phyloP scores from a whole-genome alignment of 2,329 filamentous ascomycete species.

The Fusarium virguliforme region DNA sequence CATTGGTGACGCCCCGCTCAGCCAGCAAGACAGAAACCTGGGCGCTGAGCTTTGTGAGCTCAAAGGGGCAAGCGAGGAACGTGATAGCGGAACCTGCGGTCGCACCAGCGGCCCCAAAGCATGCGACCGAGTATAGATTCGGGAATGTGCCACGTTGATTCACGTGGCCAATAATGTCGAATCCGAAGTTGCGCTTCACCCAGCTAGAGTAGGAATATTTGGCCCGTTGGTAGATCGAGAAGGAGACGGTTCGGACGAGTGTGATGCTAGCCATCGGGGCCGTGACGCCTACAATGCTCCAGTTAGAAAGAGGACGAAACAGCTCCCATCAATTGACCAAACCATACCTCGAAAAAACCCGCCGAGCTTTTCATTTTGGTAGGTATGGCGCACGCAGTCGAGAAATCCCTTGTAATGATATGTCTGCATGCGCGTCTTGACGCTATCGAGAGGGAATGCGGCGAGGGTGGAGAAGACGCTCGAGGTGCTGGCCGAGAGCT shows the following conservation, averaged over 20 bases:
- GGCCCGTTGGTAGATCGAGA: conserved; percentile 84
- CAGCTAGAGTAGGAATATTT: conserved; percentile 82
- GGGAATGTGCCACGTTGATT: conserved; percentile 80
- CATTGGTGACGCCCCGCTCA: conserved; percentile 54
- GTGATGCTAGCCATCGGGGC: conserved; percentile 87
- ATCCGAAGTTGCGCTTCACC: conserved; percentile 76
- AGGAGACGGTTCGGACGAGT: conserved; percentile 82
- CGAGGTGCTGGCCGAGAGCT: conserved; percentile 83
- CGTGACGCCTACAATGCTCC: conserved; percentile 72
- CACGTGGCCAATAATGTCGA: conserved; percentile 81
- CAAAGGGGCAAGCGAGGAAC: conserved; percentile 87
- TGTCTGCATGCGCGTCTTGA: conserved; percentile 92
- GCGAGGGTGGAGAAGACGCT: conserved; percentile 84
- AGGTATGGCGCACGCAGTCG: conserved; percentile 83
- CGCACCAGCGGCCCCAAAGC: conserved; percentile 84
- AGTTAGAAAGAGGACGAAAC: conserved; percentile 30
- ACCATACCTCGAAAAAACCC: conserved; percentile 85
- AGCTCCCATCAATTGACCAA: conserved; percentile 15
- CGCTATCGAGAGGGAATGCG: conserved; percentile 90
- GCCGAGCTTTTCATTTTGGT: conserved; percentile 78
- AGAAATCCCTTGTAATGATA: conserved; percentile 83
- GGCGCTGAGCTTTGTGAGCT: conserved; percentile 90
- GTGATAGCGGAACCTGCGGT: conserved; percentile 86
- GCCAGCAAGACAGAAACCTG: conserved; percentile 87
- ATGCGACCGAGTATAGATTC: conserved; percentile 80